Conservation (phyloP, 805 yeast genomes). For the Candida railenensis region DNA sequence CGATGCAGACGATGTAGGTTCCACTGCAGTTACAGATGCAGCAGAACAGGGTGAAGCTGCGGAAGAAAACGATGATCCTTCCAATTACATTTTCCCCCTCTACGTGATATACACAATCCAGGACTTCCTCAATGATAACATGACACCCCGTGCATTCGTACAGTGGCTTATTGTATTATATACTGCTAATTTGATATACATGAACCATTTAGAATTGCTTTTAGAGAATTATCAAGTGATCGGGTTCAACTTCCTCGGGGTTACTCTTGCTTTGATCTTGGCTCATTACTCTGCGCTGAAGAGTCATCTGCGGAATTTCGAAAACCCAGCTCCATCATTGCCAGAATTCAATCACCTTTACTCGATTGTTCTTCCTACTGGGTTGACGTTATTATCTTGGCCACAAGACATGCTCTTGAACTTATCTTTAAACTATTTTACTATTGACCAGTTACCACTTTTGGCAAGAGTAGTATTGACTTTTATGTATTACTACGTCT, state of each 20-base stretch:
- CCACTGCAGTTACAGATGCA: background rate
- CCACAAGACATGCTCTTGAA: conserved; percentile 15
- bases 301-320: conserved; percentile 8
- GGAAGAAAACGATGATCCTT: conserved; percentile 15
- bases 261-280: conserved; percentile 26
- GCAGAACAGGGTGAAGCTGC: background rate
- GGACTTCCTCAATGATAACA: conserved; percentile 36
- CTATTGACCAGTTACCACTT: conserved; percentile 29
- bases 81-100: conserved; percentile 18
- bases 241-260: conserved; percentile 35
- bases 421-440: conserved; percentile 35
- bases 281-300: conserved; percentile 20
- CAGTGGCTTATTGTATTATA: conserved; percentile 32
- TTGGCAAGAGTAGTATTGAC: conserved; percentile 26
- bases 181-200: conserved; percentile 29
- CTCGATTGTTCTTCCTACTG: conserved; percentile 31
- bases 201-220: conserved; percentile 17
- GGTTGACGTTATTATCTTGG: conserved; percentile 23
- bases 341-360: conserved; percentile 41
- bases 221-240: conserved; percentile 18
- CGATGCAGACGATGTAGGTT: conserved; percentile 6
- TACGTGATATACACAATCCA: conserved; percentile 30
- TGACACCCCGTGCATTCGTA: conserved; percentile 28
- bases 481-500: conserved; percentile 31
- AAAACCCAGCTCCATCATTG: conserved; percentile 19